phyloP scores from a whole-genome alignment of 805 yeast genomes.

The Candida xiaguanensis region DNA sequence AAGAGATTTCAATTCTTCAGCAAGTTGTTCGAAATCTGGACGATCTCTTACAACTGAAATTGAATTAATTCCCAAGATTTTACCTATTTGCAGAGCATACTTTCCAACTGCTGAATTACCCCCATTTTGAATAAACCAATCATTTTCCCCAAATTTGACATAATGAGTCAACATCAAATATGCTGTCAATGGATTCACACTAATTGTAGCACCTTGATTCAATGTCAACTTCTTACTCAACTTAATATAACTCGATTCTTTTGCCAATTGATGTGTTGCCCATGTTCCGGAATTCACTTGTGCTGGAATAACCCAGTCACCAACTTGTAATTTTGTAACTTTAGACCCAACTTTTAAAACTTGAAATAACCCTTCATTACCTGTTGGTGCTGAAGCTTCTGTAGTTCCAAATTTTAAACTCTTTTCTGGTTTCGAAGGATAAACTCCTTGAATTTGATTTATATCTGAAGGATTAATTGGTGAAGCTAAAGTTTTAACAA shows the following conservation, averaged over 20 bases:
- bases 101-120: slow-evolving; percentile 95
- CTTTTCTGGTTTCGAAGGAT: slow-evolving; percentile 47
- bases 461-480: slow-evolving; percentile 45
- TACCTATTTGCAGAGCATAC: slow-evolving; percentile 84
- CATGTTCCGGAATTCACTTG: slow-evolving; percentile 87
- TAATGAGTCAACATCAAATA: slow-evolving; percentile 79
- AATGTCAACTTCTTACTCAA: slow-evolving; percentile 38
- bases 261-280: slow-evolving; percentile 62
- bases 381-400: slow-evolving; percentile 75
- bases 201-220: slow-evolving; percentile 78
- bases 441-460: slow-evolving; percentile 45
- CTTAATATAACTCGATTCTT: slow-evolving; percentile 50
- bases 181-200: slow-evolving; percentile 93
- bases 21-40: slow-evolving; percentile 61
- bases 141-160: slow-evolving; percentile 55
- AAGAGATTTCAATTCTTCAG: slow-evolving; percentile 47
- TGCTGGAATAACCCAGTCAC: slow-evolving; percentile 87
- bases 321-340: slow-evolving; percentile 48
- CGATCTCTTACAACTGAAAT: slow-evolving; percentile 87
- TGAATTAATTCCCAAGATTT: slow-evolving; percentile 73
- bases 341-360: slow-evolving; percentile 63
- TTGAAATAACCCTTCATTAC: slow-evolving; percentile 94
- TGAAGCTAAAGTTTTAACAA: slow-evolving; percentile 36
- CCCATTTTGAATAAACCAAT: slow-evolving; percentile 95
- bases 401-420: slow-evolving; percentile 51